phyloP scores from a whole-genome alignment of 169 alveolate genomes.

The Cryptosporidium muris region DNA sequence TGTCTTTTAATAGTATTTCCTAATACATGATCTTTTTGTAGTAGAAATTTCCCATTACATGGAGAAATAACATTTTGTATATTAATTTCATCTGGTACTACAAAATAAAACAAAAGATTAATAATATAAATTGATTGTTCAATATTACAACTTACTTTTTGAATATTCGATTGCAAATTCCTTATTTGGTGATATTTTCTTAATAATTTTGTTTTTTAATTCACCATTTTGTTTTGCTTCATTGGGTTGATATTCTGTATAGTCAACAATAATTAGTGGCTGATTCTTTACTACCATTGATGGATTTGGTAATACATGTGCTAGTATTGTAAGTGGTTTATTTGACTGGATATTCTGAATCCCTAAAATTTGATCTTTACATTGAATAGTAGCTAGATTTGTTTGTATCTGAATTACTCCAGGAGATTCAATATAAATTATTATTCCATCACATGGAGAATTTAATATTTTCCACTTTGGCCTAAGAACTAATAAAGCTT shows the following conservation, averaged over 20 bases:
- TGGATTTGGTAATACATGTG: conserved; percentile 52
- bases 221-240: conserved; percentile 2
- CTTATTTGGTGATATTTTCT: conserved; percentile 6
- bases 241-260: not conserved
- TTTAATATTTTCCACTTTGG: conserved; percentile 45
- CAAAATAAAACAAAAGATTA: not conserved
- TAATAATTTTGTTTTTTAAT: not conserved
- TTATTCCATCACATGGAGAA: conserved; percentile 59
- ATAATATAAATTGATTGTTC: not conserved
- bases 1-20: conserved; percentile 17
- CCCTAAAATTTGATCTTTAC: conserved; percentile 10
- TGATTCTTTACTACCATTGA: conserved; percentile 30
- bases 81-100: conserved; percentile 1
- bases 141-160: conserved; percentile 32
- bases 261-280: conserved; percentile 39
- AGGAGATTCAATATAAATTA: conserved; percentile 48
- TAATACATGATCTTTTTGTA: conserved; percentile 19
- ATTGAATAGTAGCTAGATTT: conserved; percentile 34
- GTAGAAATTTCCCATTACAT: conserved; percentile 25
- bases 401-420: conserved; percentile 41
- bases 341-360: conserved; percentile 38
- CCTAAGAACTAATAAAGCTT: conserved; percentile 47
- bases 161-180: conserved; percentile 4
- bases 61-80: conserved; percentile 56
- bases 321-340: conserved; percentile 23